A percentile compares a stretch with the other conserved stretches of the same genome.
Conservation (phyloP, 257 asterid genomes). For the Mentha longifolia region DNA sequence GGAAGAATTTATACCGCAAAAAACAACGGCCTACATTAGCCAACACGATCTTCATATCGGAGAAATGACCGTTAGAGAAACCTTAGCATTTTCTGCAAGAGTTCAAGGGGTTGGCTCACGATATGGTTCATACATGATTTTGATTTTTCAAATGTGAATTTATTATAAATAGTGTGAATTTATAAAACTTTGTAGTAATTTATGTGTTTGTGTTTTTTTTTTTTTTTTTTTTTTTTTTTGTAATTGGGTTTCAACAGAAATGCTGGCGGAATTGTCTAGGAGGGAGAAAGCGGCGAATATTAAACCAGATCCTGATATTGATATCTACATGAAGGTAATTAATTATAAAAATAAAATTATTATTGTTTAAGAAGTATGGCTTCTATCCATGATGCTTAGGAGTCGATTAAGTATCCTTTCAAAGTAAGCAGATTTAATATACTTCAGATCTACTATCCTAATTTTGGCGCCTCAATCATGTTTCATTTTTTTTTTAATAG, state of each 20-base stretch:
- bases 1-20: conserved; percentile 65
- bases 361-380: not conserved
- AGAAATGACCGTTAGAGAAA: conserved; percentile 82
- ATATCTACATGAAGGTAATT: conserved; percentile 59
- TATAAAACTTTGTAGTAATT: not conserved
- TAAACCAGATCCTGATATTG: conserved; percentile 61
- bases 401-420: no score
- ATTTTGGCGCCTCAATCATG: no score
- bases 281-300: conserved; percentile 64
- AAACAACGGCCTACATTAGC: conserved; percentile 71
- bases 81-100: conserved; percentile 70
- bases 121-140: conserved; percentile 50
- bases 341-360: no score
- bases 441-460: no score
- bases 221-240: not conserved
- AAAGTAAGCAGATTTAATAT: no score
- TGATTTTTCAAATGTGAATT: not conserved
- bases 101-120: conserved; percentile 79
- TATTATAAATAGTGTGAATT: no score
- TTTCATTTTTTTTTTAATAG: no score
- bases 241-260: conserved; percentile 46
- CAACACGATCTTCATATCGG: conserved; percentile 70
- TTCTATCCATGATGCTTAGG: no score
- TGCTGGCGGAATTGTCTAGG: conserved; percentile 67
- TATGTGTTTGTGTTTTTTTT: no score